phyloP scores from a whole-genome alignment of 257 asterid species.

The Ligustrum vulgare region DNA sequence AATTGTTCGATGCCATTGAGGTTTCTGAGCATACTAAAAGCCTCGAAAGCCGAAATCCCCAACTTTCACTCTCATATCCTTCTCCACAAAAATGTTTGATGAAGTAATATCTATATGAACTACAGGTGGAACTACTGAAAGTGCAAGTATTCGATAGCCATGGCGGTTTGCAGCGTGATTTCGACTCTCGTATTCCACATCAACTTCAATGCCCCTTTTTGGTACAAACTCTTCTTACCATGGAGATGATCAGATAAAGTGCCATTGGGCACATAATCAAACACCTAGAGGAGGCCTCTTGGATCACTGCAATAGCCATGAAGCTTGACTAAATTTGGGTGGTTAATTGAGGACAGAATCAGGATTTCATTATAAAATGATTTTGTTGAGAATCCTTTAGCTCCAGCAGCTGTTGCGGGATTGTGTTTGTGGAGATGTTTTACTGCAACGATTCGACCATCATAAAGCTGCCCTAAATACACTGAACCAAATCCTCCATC shows the following conservation, averaged over 20 bases:
- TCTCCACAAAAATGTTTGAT: conserved; percentile 77
- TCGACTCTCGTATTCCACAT: conserved; percentile 74
- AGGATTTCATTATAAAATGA: conserved; percentile 89
- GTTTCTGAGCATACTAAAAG: conserved; percentile 61
- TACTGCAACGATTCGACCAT: conserved; percentile 73
- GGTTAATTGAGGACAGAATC: conserved; percentile 76
- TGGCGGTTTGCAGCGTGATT: conserved; percentile 71
- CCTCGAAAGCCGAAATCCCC: conserved; percentile 90
- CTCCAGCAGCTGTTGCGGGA: conserved; percentile 36
- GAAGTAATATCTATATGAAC: conserved; percentile 92
- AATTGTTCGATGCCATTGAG: conserved; percentile 34
- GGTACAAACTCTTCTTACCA: conserved; percentile 44
- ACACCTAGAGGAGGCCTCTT: conserved; percentile 78
- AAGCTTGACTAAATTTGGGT: conserved; percentile 81
- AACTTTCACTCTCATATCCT: conserved; percentile 80
- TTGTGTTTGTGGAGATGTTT: conserved; percentile 78
- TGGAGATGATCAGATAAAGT: conserved; percentile 90
- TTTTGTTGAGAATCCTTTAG: conserved; percentile 59
- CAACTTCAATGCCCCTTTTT: conserved; percentile 45
- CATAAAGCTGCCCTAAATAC: conserved; percentile 69
- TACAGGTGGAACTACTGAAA: conserved; percentile 72
- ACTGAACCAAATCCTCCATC: conserved; percentile 97
- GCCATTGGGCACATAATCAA: conserved; percentile 87
- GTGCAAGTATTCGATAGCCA: conserved; percentile 84
- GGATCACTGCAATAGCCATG: conserved; percentile 98